A percentile compares a stretch with the other conserved stretches of the same genome.
Evolutionary conservation across 2,329 filamentous ascomycete genomes (phyloP).

Genomic region (Penicillium fuscoglaucum): DNA sequence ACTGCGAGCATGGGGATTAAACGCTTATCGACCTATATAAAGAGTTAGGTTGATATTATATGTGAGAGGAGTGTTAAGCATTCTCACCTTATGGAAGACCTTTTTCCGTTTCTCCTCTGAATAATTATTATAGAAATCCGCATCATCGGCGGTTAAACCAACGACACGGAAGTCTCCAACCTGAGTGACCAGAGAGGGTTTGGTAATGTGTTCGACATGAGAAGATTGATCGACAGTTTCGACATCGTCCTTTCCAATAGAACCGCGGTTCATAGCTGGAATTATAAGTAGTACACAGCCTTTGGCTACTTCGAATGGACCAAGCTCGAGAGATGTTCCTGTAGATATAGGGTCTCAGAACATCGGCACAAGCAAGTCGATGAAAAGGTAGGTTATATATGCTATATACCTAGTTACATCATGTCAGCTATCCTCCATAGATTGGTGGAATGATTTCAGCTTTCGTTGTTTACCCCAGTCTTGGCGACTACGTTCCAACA

Average conservation of each 20-base stretch:
- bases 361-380: no score
- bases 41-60: background rate
- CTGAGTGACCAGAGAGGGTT: constrained; percentile 4
- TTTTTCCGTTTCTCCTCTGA: constrained; percentile 8
- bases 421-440: constrained; percentile 2
- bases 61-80: background rate
- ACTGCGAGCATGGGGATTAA: constrained; percentile 21
- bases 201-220: constrained; percentile 11
- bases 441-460: background rate
- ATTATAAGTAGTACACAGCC: background rate
- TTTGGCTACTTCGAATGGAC: background rate
- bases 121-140: constrained; percentile 12
- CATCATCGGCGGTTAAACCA: constrained; percentile 16
- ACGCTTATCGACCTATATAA: constrained; percentile 10
- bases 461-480: constrained; percentile 6
- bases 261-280: constrained; percentile 8
- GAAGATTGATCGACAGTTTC: constrained; percentile 9
- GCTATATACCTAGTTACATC: constrained; percentile 4
- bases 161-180: constrained; percentile 11
- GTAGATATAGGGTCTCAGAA: background rate
- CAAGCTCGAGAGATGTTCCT: background rate
- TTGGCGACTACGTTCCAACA: constrained; percentile 3
- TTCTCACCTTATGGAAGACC: constrained; percentile 14
- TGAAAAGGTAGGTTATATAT: background rate
- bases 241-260: constrained; percentile 13